Conservation (phyloP, 2,329 filamentous ascomycete genomes). For the Cercospora sesami region DNA sequence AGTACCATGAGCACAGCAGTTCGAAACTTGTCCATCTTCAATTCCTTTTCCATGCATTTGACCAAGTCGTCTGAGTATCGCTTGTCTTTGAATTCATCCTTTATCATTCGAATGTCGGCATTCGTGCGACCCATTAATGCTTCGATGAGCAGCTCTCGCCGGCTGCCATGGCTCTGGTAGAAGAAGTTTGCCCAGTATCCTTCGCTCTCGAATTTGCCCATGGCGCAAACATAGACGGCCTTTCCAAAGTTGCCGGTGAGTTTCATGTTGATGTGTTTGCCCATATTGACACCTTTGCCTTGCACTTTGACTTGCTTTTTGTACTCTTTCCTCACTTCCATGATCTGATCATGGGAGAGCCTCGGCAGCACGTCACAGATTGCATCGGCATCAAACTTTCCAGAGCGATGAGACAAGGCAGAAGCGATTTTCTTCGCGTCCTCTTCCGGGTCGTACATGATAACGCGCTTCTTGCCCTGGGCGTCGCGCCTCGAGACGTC, state of each 20-base stretch:
- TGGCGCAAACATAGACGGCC: constrained; percentile 82
- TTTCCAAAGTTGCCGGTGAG: constrained; percentile 80
- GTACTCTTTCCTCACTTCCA: constrained; percentile 84
- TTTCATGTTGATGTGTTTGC: constrained; percentile 83
- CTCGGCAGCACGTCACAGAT: constrained; percentile 82
- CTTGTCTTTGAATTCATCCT: constrained; percentile 84
- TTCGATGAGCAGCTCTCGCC: constrained; percentile 89
- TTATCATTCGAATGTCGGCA: constrained; percentile 82
- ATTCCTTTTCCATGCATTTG: constrained; percentile 85
- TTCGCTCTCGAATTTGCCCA: constrained; percentile 89
- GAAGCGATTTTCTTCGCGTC: constrained; percentile 75
- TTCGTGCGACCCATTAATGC: constrained; percentile 87
- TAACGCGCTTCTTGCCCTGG: constrained; percentile 58
- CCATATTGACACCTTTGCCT: constrained; percentile 77
- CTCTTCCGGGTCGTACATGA: constrained; percentile 79
- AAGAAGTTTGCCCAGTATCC: constrained; percentile 98
- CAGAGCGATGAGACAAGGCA: constrained; percentile 62
- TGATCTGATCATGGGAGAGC: constrained; percentile 82
- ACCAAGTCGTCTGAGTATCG: constrained; percentile 80
- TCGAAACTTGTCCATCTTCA: constrained; percentile 96
- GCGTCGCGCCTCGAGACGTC: constrained; percentile 37
- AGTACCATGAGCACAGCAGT: constrained; percentile 80
- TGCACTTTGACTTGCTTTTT: constrained; percentile 85
- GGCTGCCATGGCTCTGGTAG: constrained; percentile 84
- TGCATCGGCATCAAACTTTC: constrained; percentile 64